Base-by-base conservation (phyloP, 129 eudicot genomes). In the Rutidosis leptorrhynchoides region DNA sequence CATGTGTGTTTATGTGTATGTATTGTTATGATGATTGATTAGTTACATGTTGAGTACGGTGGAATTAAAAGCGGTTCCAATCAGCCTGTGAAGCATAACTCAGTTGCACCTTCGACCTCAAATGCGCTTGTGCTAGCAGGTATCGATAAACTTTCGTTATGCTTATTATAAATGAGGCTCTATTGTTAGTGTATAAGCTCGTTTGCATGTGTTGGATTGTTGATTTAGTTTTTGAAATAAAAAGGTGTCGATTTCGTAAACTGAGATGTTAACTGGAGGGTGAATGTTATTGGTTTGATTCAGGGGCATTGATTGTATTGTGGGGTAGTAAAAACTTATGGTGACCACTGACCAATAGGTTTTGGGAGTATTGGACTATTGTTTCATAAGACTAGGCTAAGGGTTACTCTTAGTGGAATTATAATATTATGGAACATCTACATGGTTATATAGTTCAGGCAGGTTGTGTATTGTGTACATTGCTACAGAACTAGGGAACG, bases 91-190 rank as follows among this genome's bases (percentile, higher is more conserved):
- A 81, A 73, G 28, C 83, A 85, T 60, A 73, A 46, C 70, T 79
- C 77, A 67, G 83, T 12, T 24, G 61, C 83, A 19, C 76, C 95
- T 27, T 72, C 78, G 6, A 66, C 65, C 26, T 84, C 89, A 30
- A 79, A 77, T 59, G 81, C 78, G 61, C 95, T 94, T 74, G 93
- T 85, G 37, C 84, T 94, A 73, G 78, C 99, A 65, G 99, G 99
- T 89, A 84, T 17, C 64, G 0, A 4, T 65, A 58, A 40, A 4
- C 9, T 63, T 59, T 1, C 3, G 3, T 16, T 35, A 20, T 68
- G 35, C 53, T 75, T 68, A 51, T 68, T 46, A 58, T 14, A 37
- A 33, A 33, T 33, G 42, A 33, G 42, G 42, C 11, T 33, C 42
- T 33, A 33, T 0, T 7, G 42, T 33, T 7, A 33, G 42, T 33